Conservation (phyloP, 306 rosid genomes). For the Echinosophora koreensis region DNA sequence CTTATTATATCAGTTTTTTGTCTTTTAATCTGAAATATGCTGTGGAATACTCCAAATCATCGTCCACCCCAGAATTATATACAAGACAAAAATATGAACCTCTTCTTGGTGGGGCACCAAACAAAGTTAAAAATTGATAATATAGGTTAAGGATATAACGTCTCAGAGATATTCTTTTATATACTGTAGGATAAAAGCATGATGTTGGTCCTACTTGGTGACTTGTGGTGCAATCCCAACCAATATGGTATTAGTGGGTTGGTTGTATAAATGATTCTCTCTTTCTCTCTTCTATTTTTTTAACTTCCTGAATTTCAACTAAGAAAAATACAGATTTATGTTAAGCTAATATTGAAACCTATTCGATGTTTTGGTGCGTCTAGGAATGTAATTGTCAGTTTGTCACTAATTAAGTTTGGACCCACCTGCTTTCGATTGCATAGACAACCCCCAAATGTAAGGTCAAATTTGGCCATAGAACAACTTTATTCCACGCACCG, state of each 20-base stretch:
- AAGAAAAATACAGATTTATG: constrained; percentile 28
- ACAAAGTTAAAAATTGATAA: constrained; percentile 39
- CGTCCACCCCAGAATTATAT: constrained; percentile 43
- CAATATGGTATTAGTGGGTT: constrained; percentile 35
- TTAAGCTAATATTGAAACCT: constrained; percentile 24
- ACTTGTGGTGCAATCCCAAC: constrained; percentile 50
- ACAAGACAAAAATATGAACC: constrained; percentile 55
- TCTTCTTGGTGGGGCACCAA: constrained; percentile 43
- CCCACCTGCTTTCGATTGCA: constrained; percentile 60
- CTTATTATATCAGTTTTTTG: constrained; percentile 28
- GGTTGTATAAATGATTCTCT: constrained; percentile 8
- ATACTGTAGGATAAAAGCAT: constrained; percentile 45
- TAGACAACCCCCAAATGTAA: constrained; percentile 50
- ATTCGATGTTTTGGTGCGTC: constrained; percentile 48
- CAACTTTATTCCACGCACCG: constrained; percentile 68
- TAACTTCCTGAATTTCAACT: background rate
- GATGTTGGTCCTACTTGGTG: constrained; percentile 47
- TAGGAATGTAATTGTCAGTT: constrained; percentile 41
- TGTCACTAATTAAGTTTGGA: constrained; percentile 51
- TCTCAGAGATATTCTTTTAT: constrained; percentile 19
- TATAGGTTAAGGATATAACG: constrained; percentile 33
- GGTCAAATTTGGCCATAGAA: constrained; percentile 57
- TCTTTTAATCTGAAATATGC: constrained; percentile 45
- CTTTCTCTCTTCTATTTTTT: background rate
- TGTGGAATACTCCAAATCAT: constrained; percentile 31